Evolutionary conservation across 1,139 yeast genomes (phyloP).

Genomic region (Suhomyces ambrosiae): DNA sequence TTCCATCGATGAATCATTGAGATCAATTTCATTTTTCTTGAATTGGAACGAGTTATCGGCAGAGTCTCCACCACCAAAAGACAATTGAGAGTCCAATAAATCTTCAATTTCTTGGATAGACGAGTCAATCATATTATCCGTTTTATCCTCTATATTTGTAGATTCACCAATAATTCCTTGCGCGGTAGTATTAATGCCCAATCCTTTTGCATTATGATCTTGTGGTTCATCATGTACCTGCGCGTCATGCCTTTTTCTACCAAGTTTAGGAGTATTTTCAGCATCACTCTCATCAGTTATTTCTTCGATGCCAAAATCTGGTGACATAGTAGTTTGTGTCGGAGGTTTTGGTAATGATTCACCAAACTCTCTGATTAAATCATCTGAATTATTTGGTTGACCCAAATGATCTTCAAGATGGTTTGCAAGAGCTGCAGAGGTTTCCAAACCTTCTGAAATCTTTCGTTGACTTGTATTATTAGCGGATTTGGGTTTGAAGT

Average conservation of each 20-base stretch:
- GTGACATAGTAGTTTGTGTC: constrained; percentile 18
- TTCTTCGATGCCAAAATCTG: constrained; percentile 46
- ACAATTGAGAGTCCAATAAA: constrained; percentile 41
- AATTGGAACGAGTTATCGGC: constrained; percentile 17
- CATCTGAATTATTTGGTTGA: constrained; percentile 6
- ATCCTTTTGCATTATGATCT: constrained; percentile 9
- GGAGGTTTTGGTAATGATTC: constrained; percentile 16
- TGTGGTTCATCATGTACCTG: neutral
- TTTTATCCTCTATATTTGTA: constrained; percentile 16
- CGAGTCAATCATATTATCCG: constrained; percentile 25
- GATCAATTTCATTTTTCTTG: constrained; percentile 6
- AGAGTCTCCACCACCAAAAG: constrained; percentile 9
- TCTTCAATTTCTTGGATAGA: constrained; percentile 49
- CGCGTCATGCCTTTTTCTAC: constrained; percentile 1
- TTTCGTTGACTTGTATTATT: constrained; percentile 14
- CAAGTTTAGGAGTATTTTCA: constrained; percentile 11
- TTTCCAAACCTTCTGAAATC: constrained; percentile 30
- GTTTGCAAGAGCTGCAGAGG: constrained; percentile 30
- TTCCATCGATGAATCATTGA: constrained; percentile 9
- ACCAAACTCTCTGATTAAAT: constrained; percentile 15
- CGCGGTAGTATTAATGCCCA: constrained; percentile 13
- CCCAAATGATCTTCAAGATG: constrained; percentile 27
- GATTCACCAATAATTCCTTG: constrained; percentile 24
- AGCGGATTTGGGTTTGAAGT: constrained; percentile 19
- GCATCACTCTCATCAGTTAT: constrained; percentile 35